A percentile compares a stretch with the other conserved stretches of the same genome.
Conservation (phyloP, 2,329 filamentous ascomycete species). For the Dactylellina parvicollis region DNA sequence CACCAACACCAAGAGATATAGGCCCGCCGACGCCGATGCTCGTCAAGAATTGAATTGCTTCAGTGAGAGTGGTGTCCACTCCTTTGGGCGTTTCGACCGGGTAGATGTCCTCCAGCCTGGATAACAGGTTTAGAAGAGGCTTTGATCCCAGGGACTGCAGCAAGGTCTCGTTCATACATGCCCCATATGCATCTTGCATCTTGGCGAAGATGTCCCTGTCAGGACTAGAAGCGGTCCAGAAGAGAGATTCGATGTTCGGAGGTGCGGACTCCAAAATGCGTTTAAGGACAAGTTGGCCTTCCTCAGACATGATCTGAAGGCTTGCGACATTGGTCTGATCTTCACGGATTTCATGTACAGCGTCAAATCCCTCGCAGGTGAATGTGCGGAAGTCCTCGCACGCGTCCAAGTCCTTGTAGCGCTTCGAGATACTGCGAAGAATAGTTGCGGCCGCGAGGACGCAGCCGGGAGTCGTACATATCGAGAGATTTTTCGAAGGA, state of each 20-base stretch:
- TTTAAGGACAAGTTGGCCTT: slow-evolving; percentile 69
- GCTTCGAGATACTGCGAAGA: slow-evolving; percentile 70
- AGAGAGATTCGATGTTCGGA: slow-evolving; percentile 64
- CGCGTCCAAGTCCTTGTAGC: slow-evolving; percentile 72
- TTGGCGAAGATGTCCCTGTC: slow-evolving; percentile 74
- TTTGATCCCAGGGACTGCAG: slow-evolving; percentile 68
- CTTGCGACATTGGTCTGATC: slow-evolving; percentile 71
- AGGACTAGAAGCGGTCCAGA: slow-evolving; percentile 64
- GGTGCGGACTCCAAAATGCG: slow-evolving; percentile 72
- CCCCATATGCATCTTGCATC: slow-evolving; percentile 71
- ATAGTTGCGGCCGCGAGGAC: slow-evolving; percentile 72
- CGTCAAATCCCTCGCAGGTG: slow-evolving; percentile 74
- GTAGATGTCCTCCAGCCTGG: slow-evolving; percentile 64
- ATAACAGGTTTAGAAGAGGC: slow-evolving; percentile 69
- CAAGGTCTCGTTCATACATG: slow-evolving; percentile 72
- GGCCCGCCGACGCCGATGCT: slow-evolving; percentile 64
- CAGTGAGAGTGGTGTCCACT: slow-evolving; percentile 61
- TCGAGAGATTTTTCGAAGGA: slow-evolving; percentile 48
- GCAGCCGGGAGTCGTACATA: slow-evolving; percentile 71
- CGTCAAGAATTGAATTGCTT: slow-evolving; percentile 65
- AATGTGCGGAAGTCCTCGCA: slow-evolving; percentile 76
- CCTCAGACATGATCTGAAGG: slow-evolving; percentile 67
- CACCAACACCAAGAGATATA: slow-evolving; percentile 60
- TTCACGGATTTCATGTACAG: slow-evolving; percentile 71
- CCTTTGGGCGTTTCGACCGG: slow-evolving; percentile 32